Conservation (phyloP, 306 rosid genomes). For the Sicyos edulis region DNA sequence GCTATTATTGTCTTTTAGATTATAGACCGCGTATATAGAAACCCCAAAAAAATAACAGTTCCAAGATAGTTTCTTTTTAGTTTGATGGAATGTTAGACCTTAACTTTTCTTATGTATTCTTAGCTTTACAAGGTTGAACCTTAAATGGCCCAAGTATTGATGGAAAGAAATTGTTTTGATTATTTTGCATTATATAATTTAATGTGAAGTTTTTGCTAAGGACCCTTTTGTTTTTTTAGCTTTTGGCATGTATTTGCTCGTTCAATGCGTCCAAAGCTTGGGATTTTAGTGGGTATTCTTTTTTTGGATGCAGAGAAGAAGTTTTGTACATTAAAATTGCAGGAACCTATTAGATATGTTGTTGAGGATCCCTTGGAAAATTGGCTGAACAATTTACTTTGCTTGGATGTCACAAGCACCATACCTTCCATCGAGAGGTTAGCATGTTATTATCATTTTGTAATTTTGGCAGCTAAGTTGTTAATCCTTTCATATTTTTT, state of each 20-base stretch:
- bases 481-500: neutral
- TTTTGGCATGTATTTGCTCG: neutral
- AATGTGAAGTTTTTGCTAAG: neutral
- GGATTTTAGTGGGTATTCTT: neutral
- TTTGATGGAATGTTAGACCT: no score
- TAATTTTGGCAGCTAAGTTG: neutral
- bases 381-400: slow-evolving; percentile 79
- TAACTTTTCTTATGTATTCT: no score
- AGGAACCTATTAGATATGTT: slow-evolving; percentile 89
- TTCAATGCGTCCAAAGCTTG: neutral
- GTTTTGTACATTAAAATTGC: slow-evolving; percentile 44
- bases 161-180: no score
- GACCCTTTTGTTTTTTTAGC: neutral
- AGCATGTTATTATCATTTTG: slow-evolving; percentile 11
- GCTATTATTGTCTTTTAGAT: no score
- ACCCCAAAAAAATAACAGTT: no score
- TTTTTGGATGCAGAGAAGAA: neutral
- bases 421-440: slow-evolving; percentile 68
- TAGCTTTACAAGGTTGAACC: no score
- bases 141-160: no score
- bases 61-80: no score
- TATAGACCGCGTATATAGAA: no score
- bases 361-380: slow-evolving; percentile 76
- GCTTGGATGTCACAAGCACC: slow-evolving; percentile 69
- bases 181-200: no score